Evolutionary conservation across 108 stramenopile genomes (phyloP), one percentile per base, ranked within the genome.

Genomic region (Licmophora abbreviata): DNA sequence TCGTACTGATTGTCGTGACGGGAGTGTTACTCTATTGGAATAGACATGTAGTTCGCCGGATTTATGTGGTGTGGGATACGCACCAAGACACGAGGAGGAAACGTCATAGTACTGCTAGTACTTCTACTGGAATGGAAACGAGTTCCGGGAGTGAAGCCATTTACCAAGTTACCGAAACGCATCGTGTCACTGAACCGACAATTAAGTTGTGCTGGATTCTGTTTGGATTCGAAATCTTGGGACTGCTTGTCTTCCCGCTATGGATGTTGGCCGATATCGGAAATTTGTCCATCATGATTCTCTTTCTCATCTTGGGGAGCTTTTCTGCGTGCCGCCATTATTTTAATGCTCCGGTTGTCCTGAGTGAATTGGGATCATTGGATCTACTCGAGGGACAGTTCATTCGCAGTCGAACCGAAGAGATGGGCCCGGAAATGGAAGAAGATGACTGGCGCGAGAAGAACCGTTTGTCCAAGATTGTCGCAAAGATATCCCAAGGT

Each of bases 111-210:
- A 35, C 34, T 9, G 11, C 12, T 9, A 35, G 34, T 35, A 35
- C 12, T 9, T 11, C 12, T 9, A 11, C 34, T 11, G 34, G 52
- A 28, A 43, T 18, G 52, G 26, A 7, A 54, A 43, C 6, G 33
- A 38, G 1, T 6, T 1, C 2, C 12, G 48, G 21, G 14, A 31
- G 15, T 3, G n/a, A 43, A 5, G 47, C 46, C 12, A 15, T 67
- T 11, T 63, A 59, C 37, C 69, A 70, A 42, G 68, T 71, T 20
- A 57, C 60, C 68, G 73, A 75, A 42, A 55, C 50, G 12, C 48
- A 61, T 0, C 29, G 34, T 9, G 57, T 71, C 6, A 65, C 61
- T 8, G 48, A 63, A 35, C 65, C 66, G 14, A 62, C 61, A 24
- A 24, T 41, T 9, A 61, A 50, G 38, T 44, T 55, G 12, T 71